Evolutionary conservation across 1,139 yeast species (phyloP).

Genomic region (Saccharomyces hybrid): DNA sequence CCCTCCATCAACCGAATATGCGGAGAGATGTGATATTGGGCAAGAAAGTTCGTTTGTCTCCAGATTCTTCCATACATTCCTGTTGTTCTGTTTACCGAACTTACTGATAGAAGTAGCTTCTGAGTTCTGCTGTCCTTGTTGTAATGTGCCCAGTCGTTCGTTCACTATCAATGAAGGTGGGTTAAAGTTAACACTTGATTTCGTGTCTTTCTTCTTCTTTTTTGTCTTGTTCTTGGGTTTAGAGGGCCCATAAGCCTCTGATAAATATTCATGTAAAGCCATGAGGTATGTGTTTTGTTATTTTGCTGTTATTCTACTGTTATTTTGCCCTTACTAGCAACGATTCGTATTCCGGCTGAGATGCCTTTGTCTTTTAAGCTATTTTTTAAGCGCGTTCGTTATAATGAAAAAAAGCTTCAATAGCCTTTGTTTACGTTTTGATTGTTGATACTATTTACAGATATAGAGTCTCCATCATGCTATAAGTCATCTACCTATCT

Average conservation of each 20-base stretch:
- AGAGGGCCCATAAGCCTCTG: slow-evolving; percentile 18
- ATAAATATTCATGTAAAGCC: slow-evolving; percentile 16
- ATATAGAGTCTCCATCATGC: too few species aligned
- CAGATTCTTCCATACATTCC: slow-evolving; percentile 20
- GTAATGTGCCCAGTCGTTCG: neutral
- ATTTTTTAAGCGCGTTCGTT: too few species aligned
- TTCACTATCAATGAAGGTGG: neutral
- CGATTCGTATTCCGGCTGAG: too few species aligned
- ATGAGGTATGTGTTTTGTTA: neutral
- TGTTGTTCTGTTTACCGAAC: slow-evolving; percentile 8
- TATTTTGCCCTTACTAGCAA: too few species aligned
- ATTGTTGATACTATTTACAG: too few species aligned
- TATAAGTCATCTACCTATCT: too few species aligned
- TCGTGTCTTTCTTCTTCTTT: slow-evolving; percentile 16
- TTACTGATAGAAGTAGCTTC: neutral
- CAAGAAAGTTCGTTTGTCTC: slow-evolving; percentile 17
- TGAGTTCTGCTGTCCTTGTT: neutral
- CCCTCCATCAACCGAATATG: neutral
- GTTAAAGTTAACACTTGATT: slow-evolving; percentile 1
- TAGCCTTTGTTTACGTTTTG: too few species aligned
- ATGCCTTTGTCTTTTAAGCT: too few species aligned
- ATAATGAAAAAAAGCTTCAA: neutral
- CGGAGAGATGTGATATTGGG: neutral
- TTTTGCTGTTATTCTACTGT: too few species aligned
- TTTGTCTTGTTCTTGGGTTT: slow-evolving; percentile 15